These are phyloP conservation scores for Crassisporium funariophilum DNA, from an alignment of 768 basidiomycete genomes.

Conservation along the genomic window DNA sequence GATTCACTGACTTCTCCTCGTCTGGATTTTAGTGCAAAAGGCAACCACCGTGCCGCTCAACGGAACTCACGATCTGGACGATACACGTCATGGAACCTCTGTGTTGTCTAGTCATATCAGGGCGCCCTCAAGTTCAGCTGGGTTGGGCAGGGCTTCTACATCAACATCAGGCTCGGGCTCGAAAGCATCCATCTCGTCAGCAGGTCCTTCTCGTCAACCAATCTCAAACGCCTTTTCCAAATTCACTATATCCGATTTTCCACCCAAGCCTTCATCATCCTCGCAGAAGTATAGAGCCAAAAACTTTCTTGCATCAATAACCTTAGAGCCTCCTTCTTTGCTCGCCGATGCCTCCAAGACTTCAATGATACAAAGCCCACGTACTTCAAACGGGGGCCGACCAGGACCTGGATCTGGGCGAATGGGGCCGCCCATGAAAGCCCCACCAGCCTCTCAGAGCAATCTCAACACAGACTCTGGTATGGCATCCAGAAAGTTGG, in stretches of 20 bases:
- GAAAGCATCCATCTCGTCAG: not conserved
- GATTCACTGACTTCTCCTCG: no score
- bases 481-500: no score
- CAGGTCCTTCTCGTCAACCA: not conserved
- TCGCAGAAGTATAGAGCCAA: not conserved
- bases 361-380: no score
- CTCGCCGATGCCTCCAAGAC: not conserved
- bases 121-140: not conserved
- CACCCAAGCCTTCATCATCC: not conserved
- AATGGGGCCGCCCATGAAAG: no score
- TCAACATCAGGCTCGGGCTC: not conserved
- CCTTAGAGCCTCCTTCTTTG: not conserved
- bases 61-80: not conserved
- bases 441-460: no score
- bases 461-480: no score
- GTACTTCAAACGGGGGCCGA: no score
- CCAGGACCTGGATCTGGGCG: no score
- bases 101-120: no score
- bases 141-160: not conserved
- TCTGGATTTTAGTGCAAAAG: not conserved
- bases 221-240: not conserved
- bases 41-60: not conserved
- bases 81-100: not conserved
- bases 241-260: not conserved
- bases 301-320: no score